phyloP scores from a whole-genome alignment of 352 stramenopile genomes.

The Globisporangium middletonii region DNA sequence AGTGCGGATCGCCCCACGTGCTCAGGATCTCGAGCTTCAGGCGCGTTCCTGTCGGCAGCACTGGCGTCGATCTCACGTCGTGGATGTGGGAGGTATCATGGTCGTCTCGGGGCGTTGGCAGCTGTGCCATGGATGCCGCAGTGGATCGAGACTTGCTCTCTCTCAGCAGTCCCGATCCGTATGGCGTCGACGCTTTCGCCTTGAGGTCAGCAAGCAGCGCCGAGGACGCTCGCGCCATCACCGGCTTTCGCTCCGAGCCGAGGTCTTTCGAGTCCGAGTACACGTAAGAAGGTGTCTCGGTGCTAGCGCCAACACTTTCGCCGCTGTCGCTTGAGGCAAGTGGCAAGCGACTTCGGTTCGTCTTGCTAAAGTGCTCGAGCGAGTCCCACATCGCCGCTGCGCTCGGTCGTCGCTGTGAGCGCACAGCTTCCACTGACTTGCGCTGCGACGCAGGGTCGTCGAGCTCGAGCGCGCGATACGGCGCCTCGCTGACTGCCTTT shows the following conservation, averaged over 20 bases:
- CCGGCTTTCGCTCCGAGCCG: neutral
- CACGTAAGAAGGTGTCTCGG: neutral
- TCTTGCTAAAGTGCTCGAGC: slow-evolving; percentile 80
- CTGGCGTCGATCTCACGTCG: slow-evolving; percentile 29
- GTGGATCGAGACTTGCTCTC: neutral
- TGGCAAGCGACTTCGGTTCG: slow-evolving; percentile 47
- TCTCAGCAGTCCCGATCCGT: neutral
- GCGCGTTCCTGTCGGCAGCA: slow-evolving; percentile 50
- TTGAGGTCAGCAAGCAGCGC: slow-evolving; percentile 9
- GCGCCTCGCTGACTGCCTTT: neutral
- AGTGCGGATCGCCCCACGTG: slow-evolving; percentile 88
- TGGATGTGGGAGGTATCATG: neutral
- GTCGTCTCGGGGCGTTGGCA: neutral
- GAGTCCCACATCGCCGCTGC: slow-evolving; percentile 47
- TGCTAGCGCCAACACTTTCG: neutral
- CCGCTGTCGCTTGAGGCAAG: slow-evolving; percentile 11
- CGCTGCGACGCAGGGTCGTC: neutral
- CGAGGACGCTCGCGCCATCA: slow-evolving; percentile 6
- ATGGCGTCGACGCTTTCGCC: slow-evolving; percentile 1
- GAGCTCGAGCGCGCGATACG: neutral
- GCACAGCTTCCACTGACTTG: neutral
- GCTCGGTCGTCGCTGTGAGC: neutral
- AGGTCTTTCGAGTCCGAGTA: slow-evolving; percentile 1
- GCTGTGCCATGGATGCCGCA: neutral
- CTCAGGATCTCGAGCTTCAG: slow-evolving; percentile 75